Evolutionary conservation across 2,329 filamentous ascomycete genomes (phyloP).

Genomic region (Rutstroemia sp.): DNA sequence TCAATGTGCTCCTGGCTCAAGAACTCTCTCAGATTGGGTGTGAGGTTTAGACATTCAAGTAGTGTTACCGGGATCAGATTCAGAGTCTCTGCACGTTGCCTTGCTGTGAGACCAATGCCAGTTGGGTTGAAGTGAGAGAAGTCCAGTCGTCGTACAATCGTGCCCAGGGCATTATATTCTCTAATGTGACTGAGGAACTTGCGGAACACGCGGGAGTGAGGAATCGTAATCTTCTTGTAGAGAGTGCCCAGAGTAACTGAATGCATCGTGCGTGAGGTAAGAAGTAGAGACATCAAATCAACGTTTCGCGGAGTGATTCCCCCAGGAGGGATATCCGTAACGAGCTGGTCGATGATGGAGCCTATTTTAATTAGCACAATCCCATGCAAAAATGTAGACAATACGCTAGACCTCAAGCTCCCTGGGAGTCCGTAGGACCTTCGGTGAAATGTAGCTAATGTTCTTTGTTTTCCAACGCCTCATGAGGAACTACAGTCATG

Average conservation of each 20-base stretch:
- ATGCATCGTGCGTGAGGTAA: conserved; percentile 70
- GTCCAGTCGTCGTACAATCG: conserved; percentile 70
- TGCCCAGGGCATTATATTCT: conserved; percentile 60
- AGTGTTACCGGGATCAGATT: conserved; percentile 72
- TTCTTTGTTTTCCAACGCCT: conserved; percentile 2
- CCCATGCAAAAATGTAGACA: conserved; percentile 2
- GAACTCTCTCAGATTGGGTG: conserved; percentile 70
- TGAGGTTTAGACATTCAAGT: conserved; percentile 61
- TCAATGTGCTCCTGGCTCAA: conserved; percentile 76
- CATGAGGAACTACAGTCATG: conserved; percentile 13
- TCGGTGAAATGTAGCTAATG: conserved; percentile 2
- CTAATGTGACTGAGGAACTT: conserved; percentile 68
- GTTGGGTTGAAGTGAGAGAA: conserved; percentile 82
- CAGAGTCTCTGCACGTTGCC: conserved; percentile 66
- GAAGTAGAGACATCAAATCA: conserved; percentile 67
- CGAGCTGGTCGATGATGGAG: conserved; percentile 66
- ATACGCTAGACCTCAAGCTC: conserved; percentile 8
- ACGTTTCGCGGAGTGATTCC: conserved; percentile 69
- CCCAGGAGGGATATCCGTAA: conserved; percentile 67
- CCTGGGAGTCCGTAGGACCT: conserved; percentile 1
- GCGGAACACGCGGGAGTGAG: conserved; percentile 75
- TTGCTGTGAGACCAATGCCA: conserved; percentile 66
- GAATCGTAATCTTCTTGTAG: conserved; percentile 74
- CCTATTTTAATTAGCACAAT: conserved; percentile 37
- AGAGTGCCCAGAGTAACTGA: conserved; percentile 66